Evolutionary conservation across 2,329 filamentous ascomycete genomes (phyloP).

Genomic region (Penicillium sumatraense): DNA sequence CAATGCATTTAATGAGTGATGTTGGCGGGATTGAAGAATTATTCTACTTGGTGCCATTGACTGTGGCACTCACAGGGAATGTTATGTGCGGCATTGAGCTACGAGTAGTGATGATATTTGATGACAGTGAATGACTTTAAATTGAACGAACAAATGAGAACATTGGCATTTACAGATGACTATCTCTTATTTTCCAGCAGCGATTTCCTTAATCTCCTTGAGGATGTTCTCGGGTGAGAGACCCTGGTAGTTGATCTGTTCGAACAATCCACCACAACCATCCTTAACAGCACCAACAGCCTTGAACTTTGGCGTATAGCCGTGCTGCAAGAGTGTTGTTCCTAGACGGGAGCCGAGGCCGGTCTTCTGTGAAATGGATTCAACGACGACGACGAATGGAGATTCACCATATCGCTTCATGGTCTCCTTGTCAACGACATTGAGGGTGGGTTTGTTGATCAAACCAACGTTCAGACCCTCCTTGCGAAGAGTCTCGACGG

Average conservation of each 20-base stretch:
- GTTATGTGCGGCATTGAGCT: too few species aligned
- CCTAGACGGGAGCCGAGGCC: slow-evolving; percentile 44
- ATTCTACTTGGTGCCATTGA: too few species aligned
- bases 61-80: too few species aligned
- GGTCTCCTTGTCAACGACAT: slow-evolving; percentile 44
- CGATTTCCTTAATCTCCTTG: slow-evolving; percentile 32
- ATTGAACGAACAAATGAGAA: not conserved
- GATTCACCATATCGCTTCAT: slow-evolving; percentile 41
- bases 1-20: too few species aligned
- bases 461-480: slow-evolving; percentile 44
- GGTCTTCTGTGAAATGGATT: slow-evolving; percentile 47
- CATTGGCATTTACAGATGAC: not conserved
- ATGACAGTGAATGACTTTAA: not conserved
- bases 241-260: slow-evolving; percentile 45
- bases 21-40: too few species aligned
- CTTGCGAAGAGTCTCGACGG: slow-evolving; percentile 42
- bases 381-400: slow-evolving; percentile 44
- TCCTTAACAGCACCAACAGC: slow-evolving; percentile 44
- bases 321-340: slow-evolving; percentile 41
- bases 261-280: slow-evolving; percentile 43
- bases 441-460: slow-evolving; percentile 47
- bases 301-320: slow-evolving; percentile 43
- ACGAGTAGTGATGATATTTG: not conserved
- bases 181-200: slow-evolving; percentile 23
- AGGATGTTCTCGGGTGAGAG: slow-evolving; percentile 42